Evolutionary conservation across 148 eudicot genomes (phyloP).

Genomic region (Rhododendron williamsianum): DNA sequence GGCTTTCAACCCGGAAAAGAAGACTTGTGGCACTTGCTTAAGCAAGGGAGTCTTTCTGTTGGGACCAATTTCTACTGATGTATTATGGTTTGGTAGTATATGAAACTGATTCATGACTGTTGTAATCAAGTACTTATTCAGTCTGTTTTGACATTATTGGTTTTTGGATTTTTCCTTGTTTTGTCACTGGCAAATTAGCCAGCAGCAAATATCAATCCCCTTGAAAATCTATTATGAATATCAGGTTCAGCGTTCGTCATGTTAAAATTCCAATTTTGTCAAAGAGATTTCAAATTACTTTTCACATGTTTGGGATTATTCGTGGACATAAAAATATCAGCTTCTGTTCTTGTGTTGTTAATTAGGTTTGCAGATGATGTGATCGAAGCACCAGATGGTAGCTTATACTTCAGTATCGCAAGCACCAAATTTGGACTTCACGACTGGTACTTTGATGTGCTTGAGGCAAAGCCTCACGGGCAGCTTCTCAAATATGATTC

Average conservation of each 20-base stretch:
- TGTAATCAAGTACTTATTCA: neutral
- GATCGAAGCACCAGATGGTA: constrained; percentile 64
- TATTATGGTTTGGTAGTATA: neutral
- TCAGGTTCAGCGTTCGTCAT: neutral
- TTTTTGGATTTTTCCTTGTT: neutral
- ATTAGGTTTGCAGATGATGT: constrained; percentile 87
- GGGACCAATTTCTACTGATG: neutral
- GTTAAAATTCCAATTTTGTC: neutral
- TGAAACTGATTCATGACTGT: neutral
- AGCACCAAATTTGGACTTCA: constrained; percentile 62
- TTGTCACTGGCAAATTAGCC: neutral
- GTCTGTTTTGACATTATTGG: neutral
- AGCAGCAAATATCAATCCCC: neutral
- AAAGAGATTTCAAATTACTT: neutral
- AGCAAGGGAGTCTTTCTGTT: neutral
- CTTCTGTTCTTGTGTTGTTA: neutral
- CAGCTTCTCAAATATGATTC: constrained; percentile 64
- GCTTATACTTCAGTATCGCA: constrained; percentile 66
- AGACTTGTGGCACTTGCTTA: neutral
- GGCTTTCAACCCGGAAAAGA: neutral
- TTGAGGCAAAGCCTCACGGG: constrained; percentile 71
- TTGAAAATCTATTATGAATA: neutral
- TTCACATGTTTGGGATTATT: neutral
- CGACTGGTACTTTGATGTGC: constrained; percentile 53
- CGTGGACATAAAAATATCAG: neutral